Evolutionary conservation across 2,329 filamentous ascomycete genomes (phyloP), one percentile per base, ranked within the genome.

Genomic region (Zelopaecilomyces penicillatus): DNA sequence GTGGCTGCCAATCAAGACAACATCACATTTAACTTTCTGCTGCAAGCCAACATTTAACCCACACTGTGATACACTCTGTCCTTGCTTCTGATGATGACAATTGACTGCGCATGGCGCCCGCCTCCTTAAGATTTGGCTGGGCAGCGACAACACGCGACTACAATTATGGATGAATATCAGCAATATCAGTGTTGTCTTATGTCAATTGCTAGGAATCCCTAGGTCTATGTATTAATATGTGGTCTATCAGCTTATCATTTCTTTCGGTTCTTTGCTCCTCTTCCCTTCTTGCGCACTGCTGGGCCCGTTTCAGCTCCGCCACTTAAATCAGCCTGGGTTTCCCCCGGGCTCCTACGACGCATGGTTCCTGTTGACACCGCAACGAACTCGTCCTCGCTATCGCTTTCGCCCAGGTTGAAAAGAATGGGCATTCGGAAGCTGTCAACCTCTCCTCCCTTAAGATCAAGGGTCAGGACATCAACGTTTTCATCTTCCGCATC

Each of bases 401-500:
- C 93, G 55, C 87, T 95, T 57, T 95, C 89, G 39, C 89, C 88
- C 38, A 97, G 78, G 59, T 95, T 87, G 51, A 95, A 79, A n/a
- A 96, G 67, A 3, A 98, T 87, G 0, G 93, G 94, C 83, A 98
- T 94, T 46, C 80, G 77, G 61, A 96, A 97, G n/a, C 74, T 71
- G 33, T 74, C 71, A 6, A 76, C 76, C 8, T 75, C 70, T 48
- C 81, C 78, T 19, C 71, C 74, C 56, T 82, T 81, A 33, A 75
- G 76, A 48, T 90, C 85, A 37, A 87, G 71, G 0, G 86, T 90
- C 45, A 96, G 68, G 1, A 96, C 88, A 58, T 98, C 93, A 4
- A 97, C 83, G 47, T 89, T 83, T 62, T 97, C 93, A 56, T 97
- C 93, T 65, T 98, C 93, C 9, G 85, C 76, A 60, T 97, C 90